Conservation (phyloP, 1,284 basidiomycete genomes). For the Gymnopus androsaceus region DNA sequence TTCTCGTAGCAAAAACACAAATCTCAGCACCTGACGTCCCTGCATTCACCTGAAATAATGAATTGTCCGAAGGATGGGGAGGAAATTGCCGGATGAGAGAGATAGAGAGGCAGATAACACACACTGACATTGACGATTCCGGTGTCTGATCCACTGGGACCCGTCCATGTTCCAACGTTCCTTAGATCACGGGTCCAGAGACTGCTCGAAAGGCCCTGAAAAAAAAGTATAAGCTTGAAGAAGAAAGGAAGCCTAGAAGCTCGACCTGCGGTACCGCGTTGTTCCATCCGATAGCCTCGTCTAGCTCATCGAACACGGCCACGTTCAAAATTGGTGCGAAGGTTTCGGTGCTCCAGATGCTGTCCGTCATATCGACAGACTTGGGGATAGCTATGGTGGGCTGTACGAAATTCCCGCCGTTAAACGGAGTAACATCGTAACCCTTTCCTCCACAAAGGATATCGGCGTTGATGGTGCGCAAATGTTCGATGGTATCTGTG, state of each 20-base stretch:
- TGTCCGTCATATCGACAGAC: constrained; percentile 50
- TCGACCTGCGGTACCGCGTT: constrained; percentile 82
- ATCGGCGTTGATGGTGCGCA: constrained; percentile 71
- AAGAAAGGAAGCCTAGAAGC: constrained; percentile 14
- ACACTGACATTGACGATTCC: constrained; percentile 80
- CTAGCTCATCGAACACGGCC: constrained; percentile 86
- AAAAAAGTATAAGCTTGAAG: constrained; percentile 21
- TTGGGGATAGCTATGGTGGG: constrained; percentile 82
- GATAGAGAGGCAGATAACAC: constrained; percentile 8
- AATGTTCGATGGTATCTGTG: constrained; percentile 60
- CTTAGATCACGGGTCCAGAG: constrained; percentile 87
- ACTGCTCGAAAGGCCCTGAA: constrained; percentile 81
- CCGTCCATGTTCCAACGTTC: constrained; percentile 87
- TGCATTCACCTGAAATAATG: constrained; percentile 72
- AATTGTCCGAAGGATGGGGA: constrained; percentile 18
- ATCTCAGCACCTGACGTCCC: constrained; percentile 91
- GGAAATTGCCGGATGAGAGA: constrained; percentile 17
- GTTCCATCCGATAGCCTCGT: constrained; percentile 91
- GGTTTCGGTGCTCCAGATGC: constrained; percentile 80
- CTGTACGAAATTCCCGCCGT: constrained; percentile 82
- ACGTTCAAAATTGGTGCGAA: constrained; percentile 89
- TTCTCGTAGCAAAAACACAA: constrained; percentile 3
- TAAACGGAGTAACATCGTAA: constrained; percentile 49
- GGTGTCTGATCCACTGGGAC: constrained; percentile 83
- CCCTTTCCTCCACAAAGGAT: constrained; percentile 71